Evolutionary conservation across 495 filamentous ascomycete genomes (phyloP), one percentile per base, ranked within the genome.

Genomic region (Parathielavia hyrcaniae): DNA sequence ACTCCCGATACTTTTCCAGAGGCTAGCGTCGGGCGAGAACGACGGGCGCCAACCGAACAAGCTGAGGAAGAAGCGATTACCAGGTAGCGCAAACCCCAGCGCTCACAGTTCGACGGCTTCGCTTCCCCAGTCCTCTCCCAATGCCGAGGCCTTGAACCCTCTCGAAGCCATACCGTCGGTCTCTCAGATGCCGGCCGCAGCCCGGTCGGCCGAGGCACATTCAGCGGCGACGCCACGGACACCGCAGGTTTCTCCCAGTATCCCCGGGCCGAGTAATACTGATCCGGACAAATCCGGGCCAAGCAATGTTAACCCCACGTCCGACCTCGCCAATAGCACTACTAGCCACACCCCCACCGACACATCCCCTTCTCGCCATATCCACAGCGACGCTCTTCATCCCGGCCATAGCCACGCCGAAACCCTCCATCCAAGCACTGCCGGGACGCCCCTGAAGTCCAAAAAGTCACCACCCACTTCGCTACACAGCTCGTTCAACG

Each of bases 31-130:
- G 17, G 77, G 77, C 45, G 78, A 75, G 19, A 88, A 88, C 34
- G 76, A 77, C 40, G 81, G 79, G 54, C 82, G 87, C 46, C 84
- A 85, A 65, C 87, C 89, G 2, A 95, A 95, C 60, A 92, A 92
- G 70, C 70, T 97, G 60, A 84, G 81, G 66, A 97, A 97, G 73
- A 91, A 87, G 73, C 81, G 86, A 40, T 75, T 87, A 30, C 83
- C 85, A 2, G 83, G 84, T 17, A 88, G 86, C 64, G 76, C 83
- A 17, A 89, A 88, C 61, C 83, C 81, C 32, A 95, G 90, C 63
- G 90, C 91, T 1, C 88, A 95, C 58, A 93, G 89, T 58, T 97
- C 91, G 8, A 84, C 83, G 8, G 79, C 85, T 1, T 95, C 90
- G 4, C 73, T 97, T 16, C 77, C 81, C 34, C 75, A 73, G 34